Evolutionary conservation across 441 rosid species (phyloP).

Genomic region (Melastoma candidum): DNA sequence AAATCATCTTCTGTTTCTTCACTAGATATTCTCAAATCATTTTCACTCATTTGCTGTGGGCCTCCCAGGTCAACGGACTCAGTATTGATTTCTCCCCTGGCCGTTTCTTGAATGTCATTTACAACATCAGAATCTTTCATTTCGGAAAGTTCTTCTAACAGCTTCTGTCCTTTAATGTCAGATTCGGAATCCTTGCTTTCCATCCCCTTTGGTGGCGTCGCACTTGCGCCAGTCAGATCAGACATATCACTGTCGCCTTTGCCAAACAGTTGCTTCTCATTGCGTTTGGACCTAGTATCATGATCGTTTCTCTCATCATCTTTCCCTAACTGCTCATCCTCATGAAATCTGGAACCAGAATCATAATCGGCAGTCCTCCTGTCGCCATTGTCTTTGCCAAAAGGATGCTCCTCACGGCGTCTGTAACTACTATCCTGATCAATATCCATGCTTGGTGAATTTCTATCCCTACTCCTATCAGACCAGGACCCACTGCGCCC

Average conservation of each 20-base stretch:
- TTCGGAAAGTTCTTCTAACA: constrained; percentile 20
- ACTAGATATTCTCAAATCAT: too few species aligned
- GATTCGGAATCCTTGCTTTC: constrained; percentile 47
- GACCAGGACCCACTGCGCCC: constrained; percentile 71
- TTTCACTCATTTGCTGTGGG: too few species aligned
- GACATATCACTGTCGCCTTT: constrained; percentile 19
- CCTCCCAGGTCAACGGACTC: constrained; percentile 11
- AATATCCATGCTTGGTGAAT: constrained; percentile 41
- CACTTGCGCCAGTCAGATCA: constrained; percentile 40
- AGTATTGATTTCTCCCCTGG: constrained; percentile 41
- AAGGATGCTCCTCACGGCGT: constrained; percentile 47
- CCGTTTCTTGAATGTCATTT: constrained; percentile 26
- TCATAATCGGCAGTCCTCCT: too few species aligned
- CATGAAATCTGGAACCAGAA: too few species aligned
- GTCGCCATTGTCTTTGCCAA: constrained; percentile 34
- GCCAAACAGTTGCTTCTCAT: too few species aligned
- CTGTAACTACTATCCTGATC: constrained; percentile 45
- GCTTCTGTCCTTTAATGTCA: constrained; percentile 38
- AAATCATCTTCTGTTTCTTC: constrained; percentile 10
- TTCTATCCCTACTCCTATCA: constrained; percentile 32
- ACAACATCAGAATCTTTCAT: constrained; percentile 37
- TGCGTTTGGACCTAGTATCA: too few species aligned
- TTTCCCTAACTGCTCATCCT: too few species aligned
- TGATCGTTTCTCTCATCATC: too few species aligned
- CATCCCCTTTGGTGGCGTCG: constrained; percentile 31